phyloP scores from a whole-genome alignment of 2,329 filamentous ascomycete species.

The Ambrosiella beaveri region DNA sequence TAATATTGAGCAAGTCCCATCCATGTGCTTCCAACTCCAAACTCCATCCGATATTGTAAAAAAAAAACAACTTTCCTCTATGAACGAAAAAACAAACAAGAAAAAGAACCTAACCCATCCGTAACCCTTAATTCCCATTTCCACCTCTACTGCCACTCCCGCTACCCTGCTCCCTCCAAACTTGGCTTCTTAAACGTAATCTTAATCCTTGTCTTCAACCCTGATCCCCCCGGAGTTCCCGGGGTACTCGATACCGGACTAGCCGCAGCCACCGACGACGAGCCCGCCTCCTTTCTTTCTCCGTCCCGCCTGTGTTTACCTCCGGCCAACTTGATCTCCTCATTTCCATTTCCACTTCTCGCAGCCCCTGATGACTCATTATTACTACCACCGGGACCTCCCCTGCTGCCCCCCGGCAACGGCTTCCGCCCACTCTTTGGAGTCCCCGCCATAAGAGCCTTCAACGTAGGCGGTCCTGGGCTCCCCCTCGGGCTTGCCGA shows the following conservation, averaged over 20 bases:
- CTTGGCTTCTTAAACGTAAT: slow-evolving; percentile 12
- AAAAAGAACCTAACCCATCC: not conserved
- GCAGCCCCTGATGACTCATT: not conserved
- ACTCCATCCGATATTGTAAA: not conserved
- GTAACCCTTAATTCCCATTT: not conserved
- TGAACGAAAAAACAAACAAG: not conserved
- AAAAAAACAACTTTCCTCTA: not conserved
- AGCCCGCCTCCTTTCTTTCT: not conserved
- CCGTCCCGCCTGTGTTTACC: not conserved
- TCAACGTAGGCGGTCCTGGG: slow-evolving; percentile 7
- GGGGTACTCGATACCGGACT: not conserved
- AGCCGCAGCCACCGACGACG: not conserved
- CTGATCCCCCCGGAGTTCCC: not conserved
- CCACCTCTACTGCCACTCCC: not conserved
- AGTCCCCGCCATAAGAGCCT: slow-evolving; percentile 9
- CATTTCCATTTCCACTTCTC: not conserved
- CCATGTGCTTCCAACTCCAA: not conserved
- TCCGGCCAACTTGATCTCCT: not conserved
- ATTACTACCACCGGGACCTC: not conserved
- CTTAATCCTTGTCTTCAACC: slow-evolving; percentile 10
- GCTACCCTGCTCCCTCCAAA: not conserved
- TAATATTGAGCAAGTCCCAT: not conserved
- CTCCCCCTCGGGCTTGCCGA: not conserved
- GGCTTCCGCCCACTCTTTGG: slow-evolving; percentile 10
- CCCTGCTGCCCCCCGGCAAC: slow-evolving; percentile 1